Conservation (phyloP, 495 filamentous ascomycete species). For the Peziza echinospora region DNA sequence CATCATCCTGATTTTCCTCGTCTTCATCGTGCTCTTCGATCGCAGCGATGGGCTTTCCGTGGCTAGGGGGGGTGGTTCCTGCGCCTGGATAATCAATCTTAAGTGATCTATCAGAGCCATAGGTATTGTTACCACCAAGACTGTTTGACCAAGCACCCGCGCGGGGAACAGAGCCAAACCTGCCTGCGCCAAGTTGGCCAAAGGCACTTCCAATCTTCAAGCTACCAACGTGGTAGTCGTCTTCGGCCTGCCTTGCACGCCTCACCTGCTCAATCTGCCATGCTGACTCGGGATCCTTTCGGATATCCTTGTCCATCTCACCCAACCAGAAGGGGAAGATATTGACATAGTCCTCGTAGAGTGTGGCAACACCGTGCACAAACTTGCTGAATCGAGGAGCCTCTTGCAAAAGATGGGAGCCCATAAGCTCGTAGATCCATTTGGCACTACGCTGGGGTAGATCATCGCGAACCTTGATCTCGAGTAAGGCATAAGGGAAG, state of each 20-base stretch:
- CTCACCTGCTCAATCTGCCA: slow-evolving; percentile 74
- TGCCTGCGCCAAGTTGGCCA: slow-evolving; percentile 19
- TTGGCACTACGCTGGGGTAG: slow-evolving; percentile 30
- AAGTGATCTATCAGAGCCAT: not conserved
- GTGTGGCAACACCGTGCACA: slow-evolving; percentile 68
- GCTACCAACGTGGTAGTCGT: slow-evolving; percentile 74
- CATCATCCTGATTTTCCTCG: not conserved
- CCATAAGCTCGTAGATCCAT: slow-evolving; percentile 79
- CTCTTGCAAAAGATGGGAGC: slow-evolving; percentile 74
- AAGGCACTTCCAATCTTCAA: slow-evolving; percentile 31
- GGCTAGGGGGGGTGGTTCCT: not conserved
- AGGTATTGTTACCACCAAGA: slow-evolving; percentile 11
- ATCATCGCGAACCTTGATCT: slow-evolving; percentile 50
- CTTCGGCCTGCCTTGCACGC: slow-evolving; percentile 50
- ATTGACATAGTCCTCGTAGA: slow-evolving; percentile 94
- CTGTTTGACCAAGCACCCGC: slow-evolving; percentile 7
- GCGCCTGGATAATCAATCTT: not conserved
- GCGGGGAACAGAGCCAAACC: slow-evolving; percentile 24
- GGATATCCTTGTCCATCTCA: slow-evolving; percentile 76
- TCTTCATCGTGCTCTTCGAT: not conserved
- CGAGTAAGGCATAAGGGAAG: slow-evolving; percentile 77
- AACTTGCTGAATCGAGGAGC: slow-evolving; percentile 89
- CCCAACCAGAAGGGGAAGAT: slow-evolving; percentile 88
- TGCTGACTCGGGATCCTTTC: slow-evolving; percentile 71
- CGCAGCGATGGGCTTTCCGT: not conserved